These are phyloP conservation scores for Symmetrospora coprosmae DNA, from an alignment of 768 basidiomycete genomes.

Conservation along the genomic window DNA sequence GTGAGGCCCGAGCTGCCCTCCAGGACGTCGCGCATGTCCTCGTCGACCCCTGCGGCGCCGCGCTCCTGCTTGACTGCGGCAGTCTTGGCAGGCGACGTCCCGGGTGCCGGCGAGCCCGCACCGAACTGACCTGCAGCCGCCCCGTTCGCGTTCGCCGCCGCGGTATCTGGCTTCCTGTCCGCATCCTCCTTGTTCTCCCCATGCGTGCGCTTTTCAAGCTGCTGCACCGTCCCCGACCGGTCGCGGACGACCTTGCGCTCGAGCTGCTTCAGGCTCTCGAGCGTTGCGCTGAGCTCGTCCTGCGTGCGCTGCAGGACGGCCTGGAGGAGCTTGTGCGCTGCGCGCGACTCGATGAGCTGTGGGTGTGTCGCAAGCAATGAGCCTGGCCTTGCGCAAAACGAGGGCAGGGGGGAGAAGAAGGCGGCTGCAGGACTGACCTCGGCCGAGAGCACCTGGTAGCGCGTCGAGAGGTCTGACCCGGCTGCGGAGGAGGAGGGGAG, in stretches of 20 bases:
- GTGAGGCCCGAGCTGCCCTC: constrained; percentile 16
- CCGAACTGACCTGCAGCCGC: background rate
- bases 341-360: constrained; percentile 21
- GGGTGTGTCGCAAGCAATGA: background rate
- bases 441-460: background rate
- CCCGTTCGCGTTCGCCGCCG: background rate
- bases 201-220: constrained; percentile 23
- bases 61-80: background rate
- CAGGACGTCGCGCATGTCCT: constrained; percentile 6
- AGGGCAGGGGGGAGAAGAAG: no score
- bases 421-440: no score
- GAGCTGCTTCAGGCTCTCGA: constrained; percentile 26
- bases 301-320: constrained; percentile 25
- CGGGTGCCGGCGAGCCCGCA: background rate
- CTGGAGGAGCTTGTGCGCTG: constrained; percentile 27
- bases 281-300: constrained; percentile 26
- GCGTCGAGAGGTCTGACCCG: background rate
- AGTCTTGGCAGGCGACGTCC: background rate
- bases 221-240: constrained; percentile 28
- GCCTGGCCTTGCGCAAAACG: no score
- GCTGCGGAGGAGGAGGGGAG: background rate
- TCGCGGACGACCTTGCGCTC: constrained; percentile 32
- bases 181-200: background rate
- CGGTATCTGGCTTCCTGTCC: background rate
- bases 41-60: constrained; percentile 5